Evolutionary conservation across 805 yeast species (phyloP).

Genomic region (Starmerella riodocensis): DNA sequence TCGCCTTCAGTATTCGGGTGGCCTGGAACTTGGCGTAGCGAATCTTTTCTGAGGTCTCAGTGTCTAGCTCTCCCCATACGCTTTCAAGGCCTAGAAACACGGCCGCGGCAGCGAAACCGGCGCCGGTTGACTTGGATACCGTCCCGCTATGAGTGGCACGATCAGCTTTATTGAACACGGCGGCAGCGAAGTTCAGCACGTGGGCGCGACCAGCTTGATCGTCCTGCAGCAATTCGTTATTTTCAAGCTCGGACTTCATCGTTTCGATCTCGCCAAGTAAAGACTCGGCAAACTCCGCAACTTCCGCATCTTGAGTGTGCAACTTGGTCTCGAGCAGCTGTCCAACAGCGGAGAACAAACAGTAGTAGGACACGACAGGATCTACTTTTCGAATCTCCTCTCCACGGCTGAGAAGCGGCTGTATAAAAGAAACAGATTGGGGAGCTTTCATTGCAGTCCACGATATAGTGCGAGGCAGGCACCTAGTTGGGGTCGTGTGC

Average conservation of each 20-base stretch:
- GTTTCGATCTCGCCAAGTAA: conserved; percentile 62
- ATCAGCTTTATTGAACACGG: conserved; percentile 43
- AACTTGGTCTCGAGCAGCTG: conserved; percentile 46
- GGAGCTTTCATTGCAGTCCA: conserved; percentile 21
- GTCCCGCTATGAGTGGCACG: conserved; percentile 35
- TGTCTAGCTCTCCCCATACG: conserved; percentile 25
- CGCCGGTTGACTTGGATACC: conserved; percentile 36
- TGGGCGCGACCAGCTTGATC: conserved; percentile 45
- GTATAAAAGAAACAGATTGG: conserved; percentile 20
- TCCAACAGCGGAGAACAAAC: conserved; percentile 61
- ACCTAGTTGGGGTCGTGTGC: too few species aligned
- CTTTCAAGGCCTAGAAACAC: conserved; percentile 41
- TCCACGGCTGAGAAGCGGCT: conserved; percentile 32
- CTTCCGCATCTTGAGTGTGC: conserved; percentile 43
- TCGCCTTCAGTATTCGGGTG: conserved; percentile 40
- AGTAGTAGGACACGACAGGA: conserved; percentile 61
- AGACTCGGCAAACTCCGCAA: conserved; percentile 44
- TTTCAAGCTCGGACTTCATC: conserved; percentile 32
- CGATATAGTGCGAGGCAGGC: too few species aligned
- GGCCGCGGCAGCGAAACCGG: conserved; percentile 40
- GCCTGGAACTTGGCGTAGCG: conserved; percentile 55
- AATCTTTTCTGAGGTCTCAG: conserved; percentile 33
- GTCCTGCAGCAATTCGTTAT: conserved; percentile 42
- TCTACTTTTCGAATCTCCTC: conserved; percentile 44
- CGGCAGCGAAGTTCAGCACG: conserved; percentile 43